Evolutionary conservation across 2,329 filamentous ascomycete species (phyloP).

Genomic region (Geosmithia morbida): DNA sequence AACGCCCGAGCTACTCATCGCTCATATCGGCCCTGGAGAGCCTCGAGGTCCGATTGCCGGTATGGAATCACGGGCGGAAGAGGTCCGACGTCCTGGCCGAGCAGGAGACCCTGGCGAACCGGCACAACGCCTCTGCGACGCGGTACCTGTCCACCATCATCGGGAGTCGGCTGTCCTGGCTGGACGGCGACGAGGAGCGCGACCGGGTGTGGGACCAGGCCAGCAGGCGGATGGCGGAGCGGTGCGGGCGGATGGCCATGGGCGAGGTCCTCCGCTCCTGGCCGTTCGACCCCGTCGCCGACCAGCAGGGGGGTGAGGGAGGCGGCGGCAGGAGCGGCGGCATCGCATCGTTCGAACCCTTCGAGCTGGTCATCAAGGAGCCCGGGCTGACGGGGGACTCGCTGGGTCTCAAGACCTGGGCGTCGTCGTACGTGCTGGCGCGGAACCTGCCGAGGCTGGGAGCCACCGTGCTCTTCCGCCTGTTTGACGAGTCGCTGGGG

Average conservation of each 20-base stretch:
- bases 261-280: constrained; percentile 40
- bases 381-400: constrained; percentile 79
- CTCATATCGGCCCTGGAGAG: constrained; percentile 52
- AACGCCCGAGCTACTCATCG: constrained; percentile 50
- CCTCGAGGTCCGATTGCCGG: constrained; percentile 51
- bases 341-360: constrained; percentile 16
- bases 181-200: constrained; percentile 47
- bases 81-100: constrained; percentile 25
- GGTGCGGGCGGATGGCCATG: constrained; percentile 60
- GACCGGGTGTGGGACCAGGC: constrained; percentile 67
- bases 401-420: constrained; percentile 91
- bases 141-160: constrained; percentile 58
- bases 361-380: constrained; percentile 65
- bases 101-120: constrained; percentile 22
- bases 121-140: constrained; percentile 36
- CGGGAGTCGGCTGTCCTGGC: constrained; percentile 52
- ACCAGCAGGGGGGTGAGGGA: too few relatives aligned
- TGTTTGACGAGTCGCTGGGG: constrained; percentile 23
- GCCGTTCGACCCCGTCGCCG: constrained; percentile 34
- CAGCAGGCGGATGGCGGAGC: constrained; percentile 66
- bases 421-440: constrained; percentile 74
- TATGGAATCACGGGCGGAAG: constrained; percentile 42
- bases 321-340: background rate
- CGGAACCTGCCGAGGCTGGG: constrained; percentile 45
- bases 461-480: constrained; percentile 25